Percentiles rank a stretch among this genome's conserved stretches.
phyloP scores from a whole-genome alignment of 116 monocot species.

The Papilionanthe hybrid region DNA sequence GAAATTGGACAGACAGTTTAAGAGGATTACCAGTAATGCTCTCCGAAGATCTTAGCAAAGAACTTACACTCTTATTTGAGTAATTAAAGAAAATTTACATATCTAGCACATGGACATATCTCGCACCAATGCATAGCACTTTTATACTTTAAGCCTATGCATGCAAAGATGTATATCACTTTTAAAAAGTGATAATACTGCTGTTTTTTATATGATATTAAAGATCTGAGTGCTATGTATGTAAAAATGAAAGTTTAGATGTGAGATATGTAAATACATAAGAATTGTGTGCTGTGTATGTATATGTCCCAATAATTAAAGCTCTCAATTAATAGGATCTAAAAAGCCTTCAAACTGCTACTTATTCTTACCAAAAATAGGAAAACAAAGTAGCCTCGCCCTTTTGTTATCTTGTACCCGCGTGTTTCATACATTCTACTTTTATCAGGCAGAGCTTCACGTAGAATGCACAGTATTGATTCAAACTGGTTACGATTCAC shows the following conservation, averaged over 20 bases:
- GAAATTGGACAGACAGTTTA: not conserved
- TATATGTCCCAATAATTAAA: not conserved
- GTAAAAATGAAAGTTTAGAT: too few species aligned
- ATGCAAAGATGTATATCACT: too few species aligned
- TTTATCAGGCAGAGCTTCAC: conserved; percentile 64
- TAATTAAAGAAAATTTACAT: too few species aligned
- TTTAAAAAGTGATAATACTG: too few species aligned
- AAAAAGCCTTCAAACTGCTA: not conserved
- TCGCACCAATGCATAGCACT: too few species aligned
- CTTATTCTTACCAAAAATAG: conserved; percentile 52
- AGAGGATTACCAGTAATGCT: not conserved
- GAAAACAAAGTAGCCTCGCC: conserved; percentile 82
- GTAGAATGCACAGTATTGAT: conserved; percentile 77
- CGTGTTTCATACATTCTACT: conserved; percentile 77
- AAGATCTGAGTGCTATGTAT: too few species aligned
- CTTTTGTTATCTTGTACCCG: conserved; percentile 79
- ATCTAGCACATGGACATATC: too few species aligned
- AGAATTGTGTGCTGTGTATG: too few species aligned
- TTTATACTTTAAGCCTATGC: too few species aligned
- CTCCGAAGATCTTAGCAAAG: not conserved
- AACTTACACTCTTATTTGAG: not conserved
- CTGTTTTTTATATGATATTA: too few species aligned
- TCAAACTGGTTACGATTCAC: conserved; percentile 96
- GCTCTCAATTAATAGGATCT: not conserved
- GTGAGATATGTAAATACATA: too few species aligned